phyloP scores from a whole-genome alignment of 768 basidiomycete species.

The Russula olivacea region DNA sequence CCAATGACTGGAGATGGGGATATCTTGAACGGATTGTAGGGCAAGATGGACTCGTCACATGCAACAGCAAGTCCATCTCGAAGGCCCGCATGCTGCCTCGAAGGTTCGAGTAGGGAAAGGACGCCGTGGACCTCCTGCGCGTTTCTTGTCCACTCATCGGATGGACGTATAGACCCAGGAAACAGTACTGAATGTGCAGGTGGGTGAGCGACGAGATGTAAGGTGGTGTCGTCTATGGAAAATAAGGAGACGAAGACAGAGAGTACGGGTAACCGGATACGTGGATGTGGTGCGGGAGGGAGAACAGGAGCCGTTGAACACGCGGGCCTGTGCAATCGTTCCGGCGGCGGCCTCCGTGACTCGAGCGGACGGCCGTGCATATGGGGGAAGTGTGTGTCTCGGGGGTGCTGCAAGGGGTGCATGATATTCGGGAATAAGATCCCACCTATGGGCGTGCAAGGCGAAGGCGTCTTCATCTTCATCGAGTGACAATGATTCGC shows the following conservation, averaged over 20 bases:
- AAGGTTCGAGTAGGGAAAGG: neutral
- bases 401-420: neutral
- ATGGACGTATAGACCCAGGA: neutral
- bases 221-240: slow-evolving; percentile 4
- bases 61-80: slow-evolving; percentile 4
- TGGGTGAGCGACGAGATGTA: neutral
- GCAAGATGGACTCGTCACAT: neutral
- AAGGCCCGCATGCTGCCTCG: neutral
- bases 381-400: neutral
- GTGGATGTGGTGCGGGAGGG: neutral
- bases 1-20: neutral
- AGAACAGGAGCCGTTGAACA: neutral
- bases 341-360: neutral
- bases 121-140: neutral
- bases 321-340: neutral
- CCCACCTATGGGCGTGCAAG: neutral
- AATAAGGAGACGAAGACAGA: neutral
- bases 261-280: neutral
- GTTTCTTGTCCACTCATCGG: neutral
- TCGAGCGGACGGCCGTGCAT: slow-evolving; percentile 2
- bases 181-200: neutral
- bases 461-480: neutral
- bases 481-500: neutral
- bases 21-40: neutral
- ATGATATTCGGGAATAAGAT: neutral